These are phyloP conservation scores for Pleurotus djamor DNA, from an alignment of 768 basidiomycete species.

Conservation along the genomic window DNA sequence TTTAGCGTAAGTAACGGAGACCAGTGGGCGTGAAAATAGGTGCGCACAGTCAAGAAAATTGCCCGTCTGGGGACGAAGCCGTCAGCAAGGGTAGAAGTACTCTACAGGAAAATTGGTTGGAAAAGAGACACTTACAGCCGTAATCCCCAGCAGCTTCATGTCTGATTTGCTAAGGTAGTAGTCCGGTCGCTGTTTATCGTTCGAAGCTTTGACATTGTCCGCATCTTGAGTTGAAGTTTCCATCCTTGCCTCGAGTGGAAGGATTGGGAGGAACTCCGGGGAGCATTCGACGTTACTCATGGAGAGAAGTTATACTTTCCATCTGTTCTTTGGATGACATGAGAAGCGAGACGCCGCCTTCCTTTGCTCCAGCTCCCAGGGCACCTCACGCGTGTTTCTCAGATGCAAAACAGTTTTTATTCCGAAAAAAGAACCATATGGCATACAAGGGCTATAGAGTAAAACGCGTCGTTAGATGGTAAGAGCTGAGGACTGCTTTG, in stretches of 20 bases:
- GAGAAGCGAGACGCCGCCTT: background rate
- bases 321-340: background rate
- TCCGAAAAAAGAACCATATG: too few species aligned
- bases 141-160: slow-evolving; percentile 59
- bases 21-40: slow-evolving; percentile 11
- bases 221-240: background rate
- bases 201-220: background rate
- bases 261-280: background rate
- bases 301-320: background rate
- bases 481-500: too few species aligned
- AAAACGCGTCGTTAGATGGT: too few species aligned
- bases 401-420: too few species aligned
- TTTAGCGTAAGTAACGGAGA: background rate
- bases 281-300: background rate
- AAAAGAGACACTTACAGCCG: slow-evolving; percentile 41
- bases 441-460: too few species aligned
- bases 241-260: background rate
- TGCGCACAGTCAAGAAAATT: slow-evolving; percentile 65
- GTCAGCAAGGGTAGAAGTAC: background rate
- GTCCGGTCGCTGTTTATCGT: slow-evolving; percentile 12
- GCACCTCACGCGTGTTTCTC: background rate
- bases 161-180: slow-evolving; percentile 40
- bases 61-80: slow-evolving; percentile 43
- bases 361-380: background rate
- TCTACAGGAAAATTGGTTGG: background rate